Conservation (phyloP, 768 basidiomycete species). For the Rubroboletus pulcherrimus region DNA sequence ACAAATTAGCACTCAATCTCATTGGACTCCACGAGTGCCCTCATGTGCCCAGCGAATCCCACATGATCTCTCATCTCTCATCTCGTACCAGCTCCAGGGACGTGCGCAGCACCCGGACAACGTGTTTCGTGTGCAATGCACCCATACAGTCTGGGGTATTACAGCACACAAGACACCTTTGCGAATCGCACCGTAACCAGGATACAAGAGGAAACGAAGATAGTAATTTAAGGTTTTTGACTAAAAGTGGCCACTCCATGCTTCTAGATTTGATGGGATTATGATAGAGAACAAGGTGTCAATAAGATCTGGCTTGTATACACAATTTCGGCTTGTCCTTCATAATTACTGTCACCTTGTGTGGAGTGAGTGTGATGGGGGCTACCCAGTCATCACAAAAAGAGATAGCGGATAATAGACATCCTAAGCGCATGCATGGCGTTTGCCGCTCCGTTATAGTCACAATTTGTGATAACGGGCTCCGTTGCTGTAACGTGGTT, state of each 20-base stretch:
- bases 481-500: neutral
- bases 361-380: neutral
- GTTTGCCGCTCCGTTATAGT: neutral
- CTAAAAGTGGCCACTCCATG: slow-evolving; percentile 23
- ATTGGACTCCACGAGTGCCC: neutral
- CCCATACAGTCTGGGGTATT: slow-evolving; percentile 14
- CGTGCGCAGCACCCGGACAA: slow-evolving; percentile 1
- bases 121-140: slow-evolving; percentile 17
- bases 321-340: slow-evolving; percentile 4
- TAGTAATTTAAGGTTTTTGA: slow-evolving; percentile 26
- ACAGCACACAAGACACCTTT: slow-evolving; percentile 12
- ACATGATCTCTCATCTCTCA: neutral
- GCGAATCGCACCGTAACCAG: slow-evolving; percentile 17
- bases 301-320: slow-evolving; percentile 20
- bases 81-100: neutral
- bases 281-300: slow-evolving; percentile 11
- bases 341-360: slow-evolving; percentile 1
- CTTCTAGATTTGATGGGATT: slow-evolving; percentile 23
- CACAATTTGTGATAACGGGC: neutral
- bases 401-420: neutral
- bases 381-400: neutral
- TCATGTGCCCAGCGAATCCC: neutral
- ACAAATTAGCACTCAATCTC: neutral
- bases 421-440: neutral
- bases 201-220: slow-evolving; percentile 21